phyloP scores from a whole-genome alignment of 2,329 filamentous ascomycete genomes.

The Apiospora hydei region DNA sequence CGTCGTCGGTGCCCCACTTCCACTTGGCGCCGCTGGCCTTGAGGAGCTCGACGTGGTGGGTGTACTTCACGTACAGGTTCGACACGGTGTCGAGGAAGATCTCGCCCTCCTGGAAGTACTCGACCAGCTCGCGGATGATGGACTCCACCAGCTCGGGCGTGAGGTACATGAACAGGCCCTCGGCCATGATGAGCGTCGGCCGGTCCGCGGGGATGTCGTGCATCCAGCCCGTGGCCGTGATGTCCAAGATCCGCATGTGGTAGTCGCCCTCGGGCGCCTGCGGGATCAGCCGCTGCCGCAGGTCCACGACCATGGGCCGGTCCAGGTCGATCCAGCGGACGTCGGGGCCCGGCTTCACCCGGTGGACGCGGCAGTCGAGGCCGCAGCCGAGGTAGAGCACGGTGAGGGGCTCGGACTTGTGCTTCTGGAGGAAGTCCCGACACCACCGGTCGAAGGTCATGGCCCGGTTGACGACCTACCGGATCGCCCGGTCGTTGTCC shows the following conservation, averaged over 20 bases:
- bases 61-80: slow-evolving; percentile 14
- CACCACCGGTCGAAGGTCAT: slow-evolving; percentile 24
- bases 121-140: slow-evolving; percentile 20
- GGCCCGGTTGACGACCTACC: slow-evolving; percentile 14
- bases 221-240: not conserved
- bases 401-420: slow-evolving; percentile 4
- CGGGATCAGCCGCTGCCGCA: slow-evolving; percentile 5
- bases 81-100: slow-evolving; percentile 22
- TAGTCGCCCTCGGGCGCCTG: not conserved
- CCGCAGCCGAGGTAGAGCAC: slow-evolving; percentile 13
- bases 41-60: slow-evolving; percentile 17
- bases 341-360: not conserved
- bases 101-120: slow-evolving; percentile 21
- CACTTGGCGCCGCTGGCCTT: slow-evolving; percentile 23
- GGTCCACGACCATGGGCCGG: not conserved
- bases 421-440: slow-evolving; percentile 18
- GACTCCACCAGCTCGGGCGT: not conserved
- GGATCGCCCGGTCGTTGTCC: slow-evolving; percentile 19
- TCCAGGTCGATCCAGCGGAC: slow-evolving; percentile 13
- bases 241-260: not conserved
- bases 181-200: slow-evolving; percentile 8
- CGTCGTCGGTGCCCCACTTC: slow-evolving; percentile 20
- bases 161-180: slow-evolving; percentile 4
- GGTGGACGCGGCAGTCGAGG: slow-evolving; percentile 14
- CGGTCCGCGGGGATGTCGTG: slow-evolving; percentile 6